These are phyloP conservation scores for Atkinsonella texensis DNA, from an alignment of 2,329 filamentous ascomycete genomes.

Conservation along the genomic window DNA sequence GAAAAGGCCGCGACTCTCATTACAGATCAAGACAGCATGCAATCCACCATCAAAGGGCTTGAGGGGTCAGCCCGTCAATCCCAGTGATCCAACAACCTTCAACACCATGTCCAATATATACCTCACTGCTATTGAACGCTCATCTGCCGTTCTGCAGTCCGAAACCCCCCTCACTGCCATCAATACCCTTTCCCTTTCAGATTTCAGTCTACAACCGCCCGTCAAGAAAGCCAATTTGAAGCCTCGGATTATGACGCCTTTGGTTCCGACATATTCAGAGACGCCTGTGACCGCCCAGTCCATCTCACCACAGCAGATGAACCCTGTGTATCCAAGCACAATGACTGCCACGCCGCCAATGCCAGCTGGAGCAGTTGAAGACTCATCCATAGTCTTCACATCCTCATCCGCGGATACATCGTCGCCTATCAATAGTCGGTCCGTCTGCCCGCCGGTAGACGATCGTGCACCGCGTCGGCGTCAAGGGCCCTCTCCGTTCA, in stretches of 20 bases:
- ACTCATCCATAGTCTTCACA: slow-evolving; percentile 29
- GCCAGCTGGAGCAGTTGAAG: slow-evolving; percentile 40
- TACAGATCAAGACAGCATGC: slow-evolving; percentile 38
- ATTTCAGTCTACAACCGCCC: slow-evolving; percentile 19
- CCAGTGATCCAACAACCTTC: slow-evolving; percentile 49
- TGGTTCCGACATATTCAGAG: slow-evolving; percentile 35
- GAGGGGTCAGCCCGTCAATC: slow-evolving; percentile 29
- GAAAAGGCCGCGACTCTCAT: slow-evolving; percentile 44
- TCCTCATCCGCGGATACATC: slow-evolving; percentile 28
- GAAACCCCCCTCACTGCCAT: slow-evolving; percentile 36
- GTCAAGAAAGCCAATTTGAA: slow-evolving; percentile 20
- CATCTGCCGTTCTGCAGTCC: slow-evolving; percentile 35
- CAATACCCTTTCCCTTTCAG: slow-evolving; percentile 25
- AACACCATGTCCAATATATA: slow-evolving; percentile 57
- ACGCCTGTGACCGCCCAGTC: slow-evolving; percentile 42
- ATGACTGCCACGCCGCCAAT: slow-evolving; percentile 49
- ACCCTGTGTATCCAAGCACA: slow-evolving; percentile 38
- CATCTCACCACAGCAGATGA: slow-evolving; percentile 33
- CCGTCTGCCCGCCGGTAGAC: slow-evolving; percentile 7
- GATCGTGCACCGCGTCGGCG: slow-evolving; percentile 9
- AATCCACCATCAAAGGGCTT: slow-evolving; percentile 24
- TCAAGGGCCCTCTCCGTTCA: not conserved
- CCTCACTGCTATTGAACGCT: slow-evolving; percentile 48
- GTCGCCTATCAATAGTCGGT: not conserved
- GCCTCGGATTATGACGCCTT: slow-evolving; percentile 29